Percentiles rank a stretch among this genome's conserved stretches.
Evolutionary conservation across 352 stramenopile genomes (phyloP).

Genomic region (Phytophthora vignae): DNA sequence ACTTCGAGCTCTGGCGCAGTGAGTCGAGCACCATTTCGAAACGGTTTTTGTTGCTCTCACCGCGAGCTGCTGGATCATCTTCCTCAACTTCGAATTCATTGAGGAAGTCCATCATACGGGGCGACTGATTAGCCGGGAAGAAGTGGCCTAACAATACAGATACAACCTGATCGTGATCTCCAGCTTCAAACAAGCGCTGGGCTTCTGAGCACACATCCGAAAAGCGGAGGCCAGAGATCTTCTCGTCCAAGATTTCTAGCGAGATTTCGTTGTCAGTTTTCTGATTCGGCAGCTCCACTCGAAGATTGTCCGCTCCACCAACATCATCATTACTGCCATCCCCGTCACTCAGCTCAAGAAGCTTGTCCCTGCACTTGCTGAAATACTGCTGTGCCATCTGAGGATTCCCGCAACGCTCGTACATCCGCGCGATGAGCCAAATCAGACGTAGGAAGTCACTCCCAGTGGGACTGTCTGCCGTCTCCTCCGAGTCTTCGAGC

Average conservation of each 20-base stretch:
- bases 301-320: background rate
- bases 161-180: constrained; percentile 51
- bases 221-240: constrained; percentile 60
- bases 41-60: constrained; percentile 28
- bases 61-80: constrained; percentile 2
- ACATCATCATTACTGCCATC: background rate
- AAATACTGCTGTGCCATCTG: constrained; percentile 64
- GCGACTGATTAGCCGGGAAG: constrained; percentile 54
- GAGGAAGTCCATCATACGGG: constrained; percentile 62
- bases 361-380: constrained; percentile 55
- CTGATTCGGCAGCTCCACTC: constrained; percentile 59
- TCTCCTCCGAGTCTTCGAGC: constrained; percentile 40
- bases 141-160: constrained; percentile 56
- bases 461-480: background rate
- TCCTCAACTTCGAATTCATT: constrained; percentile 58
- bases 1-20: constrained; percentile 45
- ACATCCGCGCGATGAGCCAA: constrained; percentile 65
- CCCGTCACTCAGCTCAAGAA: constrained; percentile 18
- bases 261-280: constrained; percentile 49
- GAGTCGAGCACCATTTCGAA: constrained; percentile 57
- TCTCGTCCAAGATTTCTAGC: constrained; percentile 47
- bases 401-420: constrained; percentile 51
- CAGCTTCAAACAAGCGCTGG: constrained; percentile 43
- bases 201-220: constrained; percentile 68
- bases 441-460: constrained; percentile 51